Percentiles rank a stretch among this genome's conserved stretches.
Evolutionary conservation across 371 early-diverging fungal genomes (phyloP).

Genomic region (Parasitella parasitica): DNA sequence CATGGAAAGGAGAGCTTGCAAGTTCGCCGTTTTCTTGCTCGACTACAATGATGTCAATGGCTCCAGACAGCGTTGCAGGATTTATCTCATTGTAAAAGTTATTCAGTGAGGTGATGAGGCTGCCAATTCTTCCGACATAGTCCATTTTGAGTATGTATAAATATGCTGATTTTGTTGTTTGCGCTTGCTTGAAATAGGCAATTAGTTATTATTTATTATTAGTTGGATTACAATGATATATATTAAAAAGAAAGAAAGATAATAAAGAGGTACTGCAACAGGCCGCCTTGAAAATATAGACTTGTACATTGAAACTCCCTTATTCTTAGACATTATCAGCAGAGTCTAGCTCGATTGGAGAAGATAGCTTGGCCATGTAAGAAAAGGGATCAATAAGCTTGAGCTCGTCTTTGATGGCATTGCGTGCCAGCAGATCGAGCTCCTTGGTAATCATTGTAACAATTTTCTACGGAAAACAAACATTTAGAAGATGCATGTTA

Average conservation of each 20-base stretch:
- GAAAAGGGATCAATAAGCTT: conserved; percentile 52
- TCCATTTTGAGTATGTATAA: conserved; percentile 25
- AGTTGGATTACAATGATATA: background rate
- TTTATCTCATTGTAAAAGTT: conserved; percentile 97
- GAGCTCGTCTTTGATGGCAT: conserved; percentile 56
- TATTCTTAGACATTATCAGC: conserved; percentile 30
- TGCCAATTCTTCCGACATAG: conserved; percentile 46
- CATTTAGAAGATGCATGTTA: background rate
- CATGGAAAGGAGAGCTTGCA: conserved; percentile 96
- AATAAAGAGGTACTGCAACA: background rate
- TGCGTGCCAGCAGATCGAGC: conserved; percentile 50
- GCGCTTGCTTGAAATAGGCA: background rate
- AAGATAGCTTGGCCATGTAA: conserved; percentile 27
- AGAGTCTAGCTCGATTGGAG: conserved; percentile 48
- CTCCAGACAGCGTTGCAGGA: conserved; percentile 97
- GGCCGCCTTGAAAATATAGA: background rate
- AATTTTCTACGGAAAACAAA: conserved; percentile 39
- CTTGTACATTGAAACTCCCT: background rate
- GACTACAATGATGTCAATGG: conserved; percentile 97
- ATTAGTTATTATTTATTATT: background rate
- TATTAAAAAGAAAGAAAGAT: background rate
- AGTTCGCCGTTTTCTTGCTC: conserved; percentile 80
- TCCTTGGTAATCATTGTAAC: conserved; percentile 56
- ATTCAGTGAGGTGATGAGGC: conserved; percentile 73
- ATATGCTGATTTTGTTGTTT: background rate